Base-by-base conservation (phyloP, 1,284 basidiomycete genomes). In the Moesziomyces antarcticus region DNA sequence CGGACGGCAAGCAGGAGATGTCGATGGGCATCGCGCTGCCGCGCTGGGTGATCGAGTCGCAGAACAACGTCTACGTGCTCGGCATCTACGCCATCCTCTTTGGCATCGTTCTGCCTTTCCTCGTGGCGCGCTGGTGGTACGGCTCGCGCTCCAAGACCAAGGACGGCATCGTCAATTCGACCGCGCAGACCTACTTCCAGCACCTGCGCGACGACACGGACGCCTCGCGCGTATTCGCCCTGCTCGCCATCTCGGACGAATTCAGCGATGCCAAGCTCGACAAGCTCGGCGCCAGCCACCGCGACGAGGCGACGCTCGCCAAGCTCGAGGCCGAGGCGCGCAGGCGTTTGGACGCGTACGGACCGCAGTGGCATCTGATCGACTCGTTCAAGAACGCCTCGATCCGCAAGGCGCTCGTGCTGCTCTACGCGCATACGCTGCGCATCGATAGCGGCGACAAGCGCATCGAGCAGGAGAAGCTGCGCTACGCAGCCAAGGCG, bases 1-100 rank as follows among this genome's bases (percentile, higher is more conserved):
- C 97, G 0, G 97, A 99, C 85, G 97, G 97, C 14, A 91, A 93
- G 37, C 93, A 97, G 85, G 93, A 96, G 83, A 88, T 96, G 61
- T 91, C 92, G 48, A 94, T 96, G 89, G 96, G 96, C 65, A 97
- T 99, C 77, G 97, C 97, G 0, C 88, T 99, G 18, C 97, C 97
- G 0, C 88, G 90, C 53, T 98, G 95, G 94, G 90, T 99, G 61
- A 89, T 99, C 56, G 94, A 96, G 81, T 90, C 91, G 50, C 89
- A 93, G 81, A 97, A 98, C 86, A 94, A 92, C 70, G 89, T 93
- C 41, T 95, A 91, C 89, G 93, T 99, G 0, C 88, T 99, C 43
- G 92, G 90, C 27, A 86, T 90, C 10, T 99, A 99, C 82, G 96
- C 91, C 5, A 56, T 96, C 20, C 84, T 97, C 20, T 91, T 99